phyloP scores from a whole-genome alignment of 2,329 filamentous ascomycete species.

The Hypoxylon sp. region DNA sequence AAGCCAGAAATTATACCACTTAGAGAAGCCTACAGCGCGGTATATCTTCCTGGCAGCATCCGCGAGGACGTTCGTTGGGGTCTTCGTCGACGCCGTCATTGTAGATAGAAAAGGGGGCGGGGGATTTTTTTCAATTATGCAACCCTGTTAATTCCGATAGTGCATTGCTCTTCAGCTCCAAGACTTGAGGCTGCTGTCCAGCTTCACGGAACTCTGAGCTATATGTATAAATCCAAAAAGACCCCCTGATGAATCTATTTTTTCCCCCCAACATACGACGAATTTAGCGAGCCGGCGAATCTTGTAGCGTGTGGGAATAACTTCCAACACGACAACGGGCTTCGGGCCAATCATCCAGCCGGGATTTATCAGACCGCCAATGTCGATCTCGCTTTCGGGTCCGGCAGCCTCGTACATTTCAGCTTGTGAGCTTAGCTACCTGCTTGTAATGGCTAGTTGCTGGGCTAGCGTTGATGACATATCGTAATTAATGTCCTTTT shows the following conservation, averaged over 20 bases:
- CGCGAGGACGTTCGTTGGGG: constrained; percentile 15
- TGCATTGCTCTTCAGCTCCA: background rate
- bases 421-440: background rate
- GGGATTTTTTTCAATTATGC: background rate
- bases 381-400: constrained; percentile 14
- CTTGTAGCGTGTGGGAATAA: constrained; percentile 1
- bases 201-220: constrained; percentile 1
- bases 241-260: background rate
- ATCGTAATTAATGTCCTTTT: background rate
- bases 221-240: background rate
- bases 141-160: background rate
- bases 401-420: background rate
- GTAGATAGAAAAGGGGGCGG: background rate
- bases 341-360: constrained; percentile 7
- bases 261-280: background rate
- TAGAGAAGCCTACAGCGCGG: constrained; percentile 66
- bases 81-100: constrained; percentile 17
- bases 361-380: constrained; percentile 14
- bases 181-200: background rate
- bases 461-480: background rate
- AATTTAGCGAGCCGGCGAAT: background rate
- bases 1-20: constrained; percentile 69
- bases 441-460: background rate
- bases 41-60: constrained; percentile 55
- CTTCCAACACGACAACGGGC: background rate